phyloP scores from a whole-genome alignment of 1,284 basidiomycete species.

The Leccinum angustisporum region DNA sequence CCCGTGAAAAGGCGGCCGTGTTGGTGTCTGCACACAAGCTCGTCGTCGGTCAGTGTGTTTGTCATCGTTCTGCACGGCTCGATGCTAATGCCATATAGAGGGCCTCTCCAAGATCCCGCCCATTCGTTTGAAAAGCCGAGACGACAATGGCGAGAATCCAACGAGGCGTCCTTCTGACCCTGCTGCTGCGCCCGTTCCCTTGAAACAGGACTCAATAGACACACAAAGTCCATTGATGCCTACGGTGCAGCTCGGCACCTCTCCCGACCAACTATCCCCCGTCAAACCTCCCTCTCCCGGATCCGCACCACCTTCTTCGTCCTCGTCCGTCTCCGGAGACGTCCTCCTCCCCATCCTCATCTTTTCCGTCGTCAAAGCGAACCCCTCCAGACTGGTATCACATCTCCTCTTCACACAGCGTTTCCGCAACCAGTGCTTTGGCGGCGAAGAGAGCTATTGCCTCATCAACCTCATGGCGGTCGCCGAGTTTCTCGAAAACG shows the following conservation, averaged over 20 bases:
- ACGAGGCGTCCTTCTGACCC: background rate
- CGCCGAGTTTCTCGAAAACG: slow-evolving; percentile 90
- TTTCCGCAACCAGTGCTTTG: slow-evolving; percentile 71
- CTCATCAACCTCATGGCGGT: slow-evolving; percentile 93
- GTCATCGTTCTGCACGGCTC: background rate
- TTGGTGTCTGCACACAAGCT: slow-evolving; percentile 83
- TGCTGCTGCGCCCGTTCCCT: background rate
- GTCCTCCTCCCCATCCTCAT: slow-evolving; percentile 88
- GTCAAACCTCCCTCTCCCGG: slow-evolving; percentile 22
- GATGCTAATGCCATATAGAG: slow-evolving; percentile 42
- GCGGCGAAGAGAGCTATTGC: slow-evolving; percentile 86
- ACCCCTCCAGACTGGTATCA: slow-evolving; percentile 82
- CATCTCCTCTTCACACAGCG: slow-evolving; percentile 87
- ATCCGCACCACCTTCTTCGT: slow-evolving; percentile 29
- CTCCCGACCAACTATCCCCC: slow-evolving; percentile 22
- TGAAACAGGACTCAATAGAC: background rate
- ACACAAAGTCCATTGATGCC: slow-evolving; percentile 1
- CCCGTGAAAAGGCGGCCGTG: slow-evolving; percentile 77
- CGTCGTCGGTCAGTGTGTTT: slow-evolving; percentile 59
- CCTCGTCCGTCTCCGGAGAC: slow-evolving; percentile 67
- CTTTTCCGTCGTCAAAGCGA: slow-evolving; percentile 86
- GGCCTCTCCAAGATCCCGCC: slow-evolving; percentile 68
- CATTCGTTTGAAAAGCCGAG: slow-evolving; percentile 61
- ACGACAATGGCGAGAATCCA: slow-evolving; percentile 46
- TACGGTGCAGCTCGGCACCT: background rate